Evolutionary conservation across 2,329 filamentous ascomycete genomes (phyloP).

Genomic region (Penicillium sp.): DNA sequence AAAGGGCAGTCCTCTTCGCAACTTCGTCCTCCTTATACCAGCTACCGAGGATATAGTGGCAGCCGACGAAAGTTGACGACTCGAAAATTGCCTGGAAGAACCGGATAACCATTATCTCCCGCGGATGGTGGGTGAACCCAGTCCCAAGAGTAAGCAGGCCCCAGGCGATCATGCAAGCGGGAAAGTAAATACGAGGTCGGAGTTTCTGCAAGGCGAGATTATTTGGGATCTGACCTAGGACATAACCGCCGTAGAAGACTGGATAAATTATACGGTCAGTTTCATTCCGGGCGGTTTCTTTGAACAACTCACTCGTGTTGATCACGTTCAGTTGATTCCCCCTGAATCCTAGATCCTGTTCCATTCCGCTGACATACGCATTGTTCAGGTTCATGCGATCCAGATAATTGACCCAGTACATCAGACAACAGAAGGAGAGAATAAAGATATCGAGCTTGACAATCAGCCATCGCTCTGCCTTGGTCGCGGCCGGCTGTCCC

Average conservation of each 20-base stretch:
- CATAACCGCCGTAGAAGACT: constrained; percentile 31
- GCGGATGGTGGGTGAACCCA: constrained; percentile 34
- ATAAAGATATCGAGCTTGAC: too few species aligned
- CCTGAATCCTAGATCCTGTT: too few species aligned
- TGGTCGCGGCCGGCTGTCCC: too few species aligned
- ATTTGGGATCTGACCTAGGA: constrained; percentile 31
- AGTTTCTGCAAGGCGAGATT: constrained; percentile 33
- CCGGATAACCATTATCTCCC: constrained; percentile 41
- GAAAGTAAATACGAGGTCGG: constrained; percentile 33
- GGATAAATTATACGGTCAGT: too few species aligned
- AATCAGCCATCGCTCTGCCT: too few species aligned
- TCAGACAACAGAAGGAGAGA: too few species aligned
- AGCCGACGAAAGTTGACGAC: constrained; percentile 39
- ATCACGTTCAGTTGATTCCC: too few species aligned
- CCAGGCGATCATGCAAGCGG: constrained; percentile 37
- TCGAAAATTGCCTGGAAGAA: constrained; percentile 44
- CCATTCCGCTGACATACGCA: too few species aligned
- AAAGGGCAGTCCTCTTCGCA: constrained; percentile 8
- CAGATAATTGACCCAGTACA: too few species aligned
- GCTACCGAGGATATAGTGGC: constrained; percentile 46
- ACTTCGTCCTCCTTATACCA: constrained; percentile 47
- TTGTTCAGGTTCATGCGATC: too few species aligned
- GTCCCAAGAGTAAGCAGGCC: constrained; percentile 39
- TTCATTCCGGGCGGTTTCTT: too few species aligned
- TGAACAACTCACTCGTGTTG: too few species aligned